Percentiles rank a stretch among this genome's conserved stretches.
phyloP scores from a whole-genome alignment of 495 filamentous ascomycete species.

The Glonium stellatum region DNA sequence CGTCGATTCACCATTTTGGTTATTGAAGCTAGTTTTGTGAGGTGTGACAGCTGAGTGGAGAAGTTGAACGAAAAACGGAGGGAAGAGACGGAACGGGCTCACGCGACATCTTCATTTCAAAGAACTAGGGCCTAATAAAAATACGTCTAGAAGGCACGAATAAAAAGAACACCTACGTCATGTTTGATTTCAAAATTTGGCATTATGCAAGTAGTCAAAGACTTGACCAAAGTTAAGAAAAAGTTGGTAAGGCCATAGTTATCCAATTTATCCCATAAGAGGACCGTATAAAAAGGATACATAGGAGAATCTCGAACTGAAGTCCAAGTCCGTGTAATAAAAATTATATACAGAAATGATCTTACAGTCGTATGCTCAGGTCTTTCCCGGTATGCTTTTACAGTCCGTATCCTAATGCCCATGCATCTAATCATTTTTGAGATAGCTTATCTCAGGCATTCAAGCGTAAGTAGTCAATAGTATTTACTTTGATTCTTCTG shows the following conservation, averaged over 20 bases:
- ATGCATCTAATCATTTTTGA: background rate
- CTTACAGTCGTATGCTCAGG: background rate
- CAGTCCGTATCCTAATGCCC: background rate
- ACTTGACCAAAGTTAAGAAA: too few relatives aligned
- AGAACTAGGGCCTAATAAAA: too few relatives aligned
- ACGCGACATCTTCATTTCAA: too few relatives aligned
- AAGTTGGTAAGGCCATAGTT: too few relatives aligned
- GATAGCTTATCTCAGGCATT: background rate
- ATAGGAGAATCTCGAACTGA: background rate
- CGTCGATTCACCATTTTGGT: too few relatives aligned
- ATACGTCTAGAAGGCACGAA: too few relatives aligned
- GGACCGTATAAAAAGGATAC: too few relatives aligned
- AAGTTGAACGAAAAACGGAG: background rate
- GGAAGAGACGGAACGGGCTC: too few relatives aligned
- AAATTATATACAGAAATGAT: constrained; percentile 1
- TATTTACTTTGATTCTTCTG: constrained; percentile 16
- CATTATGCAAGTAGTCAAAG: too few relatives aligned
- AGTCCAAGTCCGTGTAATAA: background rate
- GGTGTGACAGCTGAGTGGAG: background rate
- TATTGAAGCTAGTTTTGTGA: background rate
- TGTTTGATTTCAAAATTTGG: too few relatives aligned
- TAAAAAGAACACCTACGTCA: too few relatives aligned
- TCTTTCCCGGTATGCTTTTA: background rate
- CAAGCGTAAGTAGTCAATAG: background rate
- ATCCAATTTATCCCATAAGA: too few relatives aligned